Evolutionary conservation across 306 rosid genomes (phyloP).

Genomic region (Corylus americana): DNA sequence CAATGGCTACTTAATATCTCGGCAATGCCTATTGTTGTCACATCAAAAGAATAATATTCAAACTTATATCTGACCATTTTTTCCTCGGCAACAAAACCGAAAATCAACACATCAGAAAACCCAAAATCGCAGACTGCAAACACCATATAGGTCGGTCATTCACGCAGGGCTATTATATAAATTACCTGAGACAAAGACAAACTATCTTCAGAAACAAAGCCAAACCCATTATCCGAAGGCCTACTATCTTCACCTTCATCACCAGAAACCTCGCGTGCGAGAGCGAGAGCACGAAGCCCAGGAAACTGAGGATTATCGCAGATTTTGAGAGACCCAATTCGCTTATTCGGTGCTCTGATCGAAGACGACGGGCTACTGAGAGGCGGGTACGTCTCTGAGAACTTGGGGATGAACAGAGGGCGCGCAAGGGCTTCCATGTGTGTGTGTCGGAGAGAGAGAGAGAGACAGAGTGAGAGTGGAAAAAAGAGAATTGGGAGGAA

Average conservation of each 20-base stretch:
- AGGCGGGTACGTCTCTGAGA: constrained; percentile 36
- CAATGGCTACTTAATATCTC: neutral
- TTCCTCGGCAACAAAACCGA: neutral
- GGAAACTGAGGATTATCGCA: constrained; percentile 16
- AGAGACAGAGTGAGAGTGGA: no score
- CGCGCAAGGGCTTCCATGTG: constrained; percentile 63
- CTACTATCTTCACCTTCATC: constrained; percentile 47
- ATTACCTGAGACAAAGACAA: constrained; percentile 44
- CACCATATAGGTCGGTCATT: neutral
- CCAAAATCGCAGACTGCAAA: neutral
- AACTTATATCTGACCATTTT: neutral
- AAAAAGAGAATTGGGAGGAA: no score
- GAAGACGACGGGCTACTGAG: constrained; percentile 21
- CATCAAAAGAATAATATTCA: neutral
- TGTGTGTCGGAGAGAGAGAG: no score
- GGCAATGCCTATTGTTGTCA: neutral
- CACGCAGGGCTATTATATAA: neutral
- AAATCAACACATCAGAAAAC: neutral
- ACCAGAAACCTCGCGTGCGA: constrained; percentile 35
- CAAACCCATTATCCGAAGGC: constrained; percentile 34
- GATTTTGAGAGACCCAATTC: constrained; percentile 47
- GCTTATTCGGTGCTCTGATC: constrained; percentile 32
- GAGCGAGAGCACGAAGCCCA: constrained; percentile 40
- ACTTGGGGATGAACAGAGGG: constrained; percentile 37
- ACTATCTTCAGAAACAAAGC: constrained; percentile 32